Base-by-base conservation (phyloP, 2,329 filamentous ascomycete genomes). In the Claviceps lovelessii region DNA sequence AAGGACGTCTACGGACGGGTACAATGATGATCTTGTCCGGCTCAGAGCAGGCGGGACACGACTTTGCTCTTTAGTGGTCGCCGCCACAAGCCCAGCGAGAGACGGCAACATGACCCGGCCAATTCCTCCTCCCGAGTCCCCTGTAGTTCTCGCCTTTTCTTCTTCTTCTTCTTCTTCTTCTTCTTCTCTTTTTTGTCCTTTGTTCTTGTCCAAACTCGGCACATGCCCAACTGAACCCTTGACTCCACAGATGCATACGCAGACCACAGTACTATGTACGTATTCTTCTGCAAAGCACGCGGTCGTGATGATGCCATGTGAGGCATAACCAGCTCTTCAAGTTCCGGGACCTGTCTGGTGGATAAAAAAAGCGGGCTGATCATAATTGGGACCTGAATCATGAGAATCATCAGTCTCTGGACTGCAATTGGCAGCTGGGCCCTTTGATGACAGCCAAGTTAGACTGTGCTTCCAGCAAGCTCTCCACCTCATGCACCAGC, bases 371-470 rank as follows among this genome's bases (percentile, higher is more conserved):
- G 17, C 49, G 42, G 37, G 15, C 13, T 41, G 15, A 46, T 52
- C 39, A 41, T 28, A 37, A 23, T 23, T 23, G 23, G 11, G 5
- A 33, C 5, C 19, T 17, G 29, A 31, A 31, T 46, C 39, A 37
- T 6, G 47, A 37, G 39, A 47, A 51, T 19, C 35, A n/a, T 19
- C 13, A 31, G 39, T 37, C n/a, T 46, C 15, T n/a, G 37, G 41
- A 31, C 42, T 49, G 41, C 52, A 29, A 55, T 55, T 55, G 53
- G 55, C 29, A 35, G 49, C 42, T 35, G n/a, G 28, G 11, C n/a
- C 15, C 15, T 11, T 46, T 41, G 2, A 23, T 49, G 53, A 19
- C 53, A n/a, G 28, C 6, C 41, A 45, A 45, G 53, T 46, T 37
- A 54, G 56, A 49, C 51, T 47, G 50, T 41, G 39, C 29, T 53